Evolutionary conservation across 116 monocot genomes (phyloP), one percentile per base, ranked within the genome.

Genomic region (Trichopus zeylanicus): DNA sequence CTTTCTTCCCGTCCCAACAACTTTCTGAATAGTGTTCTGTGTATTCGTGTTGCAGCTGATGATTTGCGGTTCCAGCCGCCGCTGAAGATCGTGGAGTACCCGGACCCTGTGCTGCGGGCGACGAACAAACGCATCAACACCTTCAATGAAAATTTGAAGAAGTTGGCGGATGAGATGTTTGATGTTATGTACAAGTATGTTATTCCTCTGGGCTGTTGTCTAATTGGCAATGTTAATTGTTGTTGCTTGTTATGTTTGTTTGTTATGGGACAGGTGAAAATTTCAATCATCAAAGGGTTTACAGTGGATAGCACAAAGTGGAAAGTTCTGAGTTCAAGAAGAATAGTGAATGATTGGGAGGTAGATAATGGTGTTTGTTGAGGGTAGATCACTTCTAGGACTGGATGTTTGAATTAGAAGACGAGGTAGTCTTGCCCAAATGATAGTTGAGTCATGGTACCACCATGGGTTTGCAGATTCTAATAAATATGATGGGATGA

Each of bases 171-270:
- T 15, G 87, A 90, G 81, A 97, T 97, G 97, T 87, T 97, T 56
- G 91, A 91, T 69, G 51, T 97, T 42, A 97, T 97, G 97, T 97
- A 90, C 91, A 91, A 84, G 97, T 97, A 42, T 67, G 86, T 78
- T 31, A 9, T 22, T 46, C 35, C 67, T 29, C 10, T 54, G 8
- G 21, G 13, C 31, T 20, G 6, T 26, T 54, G n/a, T 19, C 8
- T 6, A 30, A 51, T 21, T 27, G 15, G 11, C 29, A 13, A 3
- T 13, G 42, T 42, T 13, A 42, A 42, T 13, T 18, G 1, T n/a
- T 42, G 42, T n/a, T 42, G n/a, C n/a, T 42, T 42, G 7, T 42
- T 42, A 42, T 42, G 42, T 42, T 9, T 9, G 42, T 42, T n/a
- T n/a, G n/a, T n/a, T n/a, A n/a, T n/a, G n/a, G n/a, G n/a, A n/a